These are phyloP conservation scores for Candida fluviatilis DNA, from an alignment of 805 yeast genomes.

Conservation along the genomic window DNA sequence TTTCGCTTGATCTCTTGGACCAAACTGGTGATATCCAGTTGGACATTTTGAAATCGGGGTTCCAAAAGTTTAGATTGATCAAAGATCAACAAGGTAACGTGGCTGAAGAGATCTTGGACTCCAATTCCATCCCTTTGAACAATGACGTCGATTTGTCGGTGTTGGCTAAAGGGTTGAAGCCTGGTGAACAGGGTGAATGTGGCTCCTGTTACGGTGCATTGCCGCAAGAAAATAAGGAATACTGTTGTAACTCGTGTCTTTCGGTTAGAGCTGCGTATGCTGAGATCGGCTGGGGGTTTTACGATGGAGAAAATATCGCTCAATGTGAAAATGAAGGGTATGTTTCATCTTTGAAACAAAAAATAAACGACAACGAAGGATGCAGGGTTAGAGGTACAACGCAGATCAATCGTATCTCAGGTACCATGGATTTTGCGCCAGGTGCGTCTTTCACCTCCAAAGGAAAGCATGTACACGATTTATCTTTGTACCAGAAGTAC, in stretches of 20 bases:
- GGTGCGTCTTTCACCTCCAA: conserved; percentile 66
- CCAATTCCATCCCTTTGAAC: conserved; percentile 18
- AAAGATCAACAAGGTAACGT: conserved; percentile 36
- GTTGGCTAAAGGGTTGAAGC: conserved; percentile 28
- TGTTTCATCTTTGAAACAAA: conserved; percentile 54
- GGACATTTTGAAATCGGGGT: conserved; percentile 67
- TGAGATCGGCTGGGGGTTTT: conserved; percentile 78
- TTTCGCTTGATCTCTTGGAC: conserved; percentile 85
- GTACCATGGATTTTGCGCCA: conserved; percentile 94
- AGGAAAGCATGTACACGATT: conserved; percentile 78
- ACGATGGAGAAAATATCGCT: conserved; percentile 78
- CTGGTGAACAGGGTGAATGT: conserved; percentile 48
- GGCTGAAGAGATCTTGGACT: conserved; percentile 24
- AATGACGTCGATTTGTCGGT: conserved; percentile 23
- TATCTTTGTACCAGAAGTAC: conserved; percentile 61
- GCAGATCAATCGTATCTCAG: conserved; percentile 77
- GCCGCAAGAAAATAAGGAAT: conserved; percentile 49
- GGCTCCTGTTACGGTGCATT: conserved; percentile 90
- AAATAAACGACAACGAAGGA: conserved; percentile 64
- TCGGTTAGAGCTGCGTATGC: conserved; percentile 80
- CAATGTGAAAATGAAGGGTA: conserved; percentile 92
- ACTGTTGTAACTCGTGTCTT: conserved; percentile 84
- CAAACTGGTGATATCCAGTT: conserved; percentile 79
- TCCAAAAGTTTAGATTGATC: conserved; percentile 63
- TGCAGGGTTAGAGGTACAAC: conserved; percentile 83